phyloP scores from a whole-genome alignment of 306 rosid genomes.

The Cucumis sativus region DNA sequence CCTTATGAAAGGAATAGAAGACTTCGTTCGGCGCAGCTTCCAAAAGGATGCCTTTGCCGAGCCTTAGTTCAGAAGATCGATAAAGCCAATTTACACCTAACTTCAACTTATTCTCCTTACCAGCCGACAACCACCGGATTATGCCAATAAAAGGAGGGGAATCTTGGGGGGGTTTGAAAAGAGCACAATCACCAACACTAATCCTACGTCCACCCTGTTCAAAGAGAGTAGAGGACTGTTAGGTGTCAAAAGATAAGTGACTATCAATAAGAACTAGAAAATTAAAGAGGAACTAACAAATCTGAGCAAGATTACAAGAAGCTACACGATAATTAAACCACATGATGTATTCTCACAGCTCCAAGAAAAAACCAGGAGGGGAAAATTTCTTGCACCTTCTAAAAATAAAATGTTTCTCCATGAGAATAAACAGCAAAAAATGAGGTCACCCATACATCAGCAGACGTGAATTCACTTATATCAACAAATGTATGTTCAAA shows the following conservation, averaged over 20 bases:
- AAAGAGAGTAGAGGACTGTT: neutral
- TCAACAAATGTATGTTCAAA: neutral
- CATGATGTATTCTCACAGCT: neutral
- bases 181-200: slow-evolving; percentile 72
- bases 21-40: slow-evolving; percentile 75
- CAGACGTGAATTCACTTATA: neutral
- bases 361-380: neutral
- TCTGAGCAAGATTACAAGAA: neutral
- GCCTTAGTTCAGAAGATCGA: slow-evolving; percentile 63
- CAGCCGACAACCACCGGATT: slow-evolving; percentile 36
- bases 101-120: slow-evolving; percentile 35
- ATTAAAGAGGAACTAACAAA: neutral
- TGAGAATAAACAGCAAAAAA: neutral
- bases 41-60: slow-evolving; percentile 47
- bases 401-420: neutral
- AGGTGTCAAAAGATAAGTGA: neutral
- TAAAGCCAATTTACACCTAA: slow-evolving; percentile 74
- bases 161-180: slow-evolving; percentile 58
- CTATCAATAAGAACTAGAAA: neutral
- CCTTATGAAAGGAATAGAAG: slow-evolving; percentile 83
- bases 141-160: slow-evolving; percentile 69
- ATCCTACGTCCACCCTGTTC: slow-evolving; percentile 59
- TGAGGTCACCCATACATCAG: neutral
- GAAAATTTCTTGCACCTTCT: neutral
- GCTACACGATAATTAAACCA: neutral